Evolutionary conservation across 2,329 filamentous ascomycete species (phyloP).

Genomic region (Biscogniauxia mediterranea): DNA sequence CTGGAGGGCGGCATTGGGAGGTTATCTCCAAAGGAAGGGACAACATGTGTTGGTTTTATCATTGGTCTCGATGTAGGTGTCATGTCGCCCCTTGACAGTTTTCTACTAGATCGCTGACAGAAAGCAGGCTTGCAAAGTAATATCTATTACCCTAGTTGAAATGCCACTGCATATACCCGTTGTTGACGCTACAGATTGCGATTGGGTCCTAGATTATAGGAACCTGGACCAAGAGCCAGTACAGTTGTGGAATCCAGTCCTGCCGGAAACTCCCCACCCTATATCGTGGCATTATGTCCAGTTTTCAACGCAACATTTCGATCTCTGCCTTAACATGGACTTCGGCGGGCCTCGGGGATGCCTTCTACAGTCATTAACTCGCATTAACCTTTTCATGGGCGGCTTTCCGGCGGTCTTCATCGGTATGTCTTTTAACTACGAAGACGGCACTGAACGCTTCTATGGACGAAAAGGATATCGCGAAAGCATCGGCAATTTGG

Average conservation of each 20-base stretch:
- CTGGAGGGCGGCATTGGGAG: conserved; percentile 11
- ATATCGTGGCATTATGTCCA: conserved; percentile 9
- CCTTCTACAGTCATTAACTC: conserved; percentile 7
- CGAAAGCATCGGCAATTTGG: background rate
- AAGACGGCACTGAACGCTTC: conserved; percentile 17
- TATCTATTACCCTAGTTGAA: conserved; percentile 15
- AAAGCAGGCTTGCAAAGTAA: conserved; percentile 17
- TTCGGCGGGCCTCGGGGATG: conserved; percentile 16
- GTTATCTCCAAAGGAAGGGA: background rate
- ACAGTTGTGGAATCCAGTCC: conserved; percentile 19
- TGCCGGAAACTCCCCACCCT: conserved; percentile 4
- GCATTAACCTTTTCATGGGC: conserved; percentile 16
- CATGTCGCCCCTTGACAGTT: background rate
- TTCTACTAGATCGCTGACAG: too few species aligned
- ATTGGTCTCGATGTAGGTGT: conserved; percentile 18
- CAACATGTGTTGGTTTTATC: conserved; percentile 7
- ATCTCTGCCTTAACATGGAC: conserved; percentile 21
- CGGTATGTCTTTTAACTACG: conserved; percentile 19
- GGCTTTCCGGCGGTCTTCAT: conserved; percentile 15
- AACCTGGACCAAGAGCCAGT: background rate
- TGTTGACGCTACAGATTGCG: too few species aligned
- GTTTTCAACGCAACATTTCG: conserved; percentile 9
- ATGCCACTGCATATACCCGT: background rate
- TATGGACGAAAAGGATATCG: conserved; percentile 15
- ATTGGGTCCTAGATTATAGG: too few species aligned